Base-by-base conservation (phyloP, 2,329 filamentous ascomycete species). In the Atkinsonella hypoxylon region DNA sequence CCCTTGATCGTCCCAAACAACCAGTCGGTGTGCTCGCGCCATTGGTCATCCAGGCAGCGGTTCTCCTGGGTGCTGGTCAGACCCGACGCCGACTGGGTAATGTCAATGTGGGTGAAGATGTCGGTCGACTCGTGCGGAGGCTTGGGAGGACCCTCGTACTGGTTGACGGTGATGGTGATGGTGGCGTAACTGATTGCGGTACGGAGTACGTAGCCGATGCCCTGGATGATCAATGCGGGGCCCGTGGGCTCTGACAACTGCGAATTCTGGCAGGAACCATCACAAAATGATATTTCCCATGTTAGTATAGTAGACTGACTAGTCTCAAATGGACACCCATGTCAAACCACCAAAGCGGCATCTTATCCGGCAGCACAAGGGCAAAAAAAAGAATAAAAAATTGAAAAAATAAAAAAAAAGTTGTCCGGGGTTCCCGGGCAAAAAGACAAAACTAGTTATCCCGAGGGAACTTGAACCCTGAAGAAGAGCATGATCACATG, bases 1-100 rank as follows among this genome's bases (percentile, higher is more conserved):
- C 85, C 87, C 48, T 72, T 71, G 55, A 93, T 76, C 50, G 69
- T 70, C 52, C 89, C 89, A 64, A 94, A 95, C 57, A 95, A 78
- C 74, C 82, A 83, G 72, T 95, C 89, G 22, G 70, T 71, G 71
- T 90, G 87, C 55, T 79, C 76, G 58, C 84, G 82, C 57, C 58
- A 65, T 49, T 58, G 58, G 63, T 67, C 61, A 69, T 81, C 77
- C 48, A 77, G 59, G 62, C 71, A 76, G 52, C 78, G 77, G 56
- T 66, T 64, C 73, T 81, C 78, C 41, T 70, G 62, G 47, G 72
- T 89, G 59, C 80, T 82, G 61, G 78, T 79, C 55, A 94, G 72
- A 50, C 82, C 84, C 53, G 82, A 87, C 9, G 85, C 87, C 45
- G 77, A 72, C 70, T 94, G 88, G 52, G 81, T 77, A 62, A 89